Evolutionary conservation across 75 land plant genomes (phyloP), one percentile per base, ranked within the genome.

Genomic region (Cupressus sempervirens): DNA sequence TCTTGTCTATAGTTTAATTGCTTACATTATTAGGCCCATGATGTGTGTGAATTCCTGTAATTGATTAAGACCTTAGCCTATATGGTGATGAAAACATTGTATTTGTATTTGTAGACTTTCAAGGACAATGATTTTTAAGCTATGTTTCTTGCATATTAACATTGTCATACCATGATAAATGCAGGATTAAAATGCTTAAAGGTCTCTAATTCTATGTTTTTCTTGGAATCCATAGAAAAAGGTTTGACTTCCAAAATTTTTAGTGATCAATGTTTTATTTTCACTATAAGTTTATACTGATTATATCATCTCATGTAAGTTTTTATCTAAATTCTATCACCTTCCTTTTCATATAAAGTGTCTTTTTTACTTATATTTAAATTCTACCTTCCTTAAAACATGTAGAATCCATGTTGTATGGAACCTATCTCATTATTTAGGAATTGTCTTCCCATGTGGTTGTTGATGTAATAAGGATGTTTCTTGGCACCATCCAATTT

Each of bases 31-130:
- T 1, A 20, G 5, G 48, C 50, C n/a, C n/a, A 40, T n/a, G 48
- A 38, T 45, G 50, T 30, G 3, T 43, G n/a, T 43, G 18, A 7
- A 38, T 76, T 76, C 23, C 8, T 38, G 6, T 40, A 20, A 0
- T 75, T 38, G 16, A 36, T 20, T 38, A 76, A 48, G 23, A 76
- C 20, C 18, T 16, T 9, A 40, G 41, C 41, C 7, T 76, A 75
- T 15, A 5, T 36, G 16, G 23, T 36, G 0, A 20, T 76, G 9
- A n/a, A 12, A 41, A 45, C 30, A 9, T 45, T 45, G 43, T 30
- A 79, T 79, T 79, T 79, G 18, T 79, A 70, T 35, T 32, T 72
- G 74, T 16, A 30, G 11, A n/a, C 15, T 79, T 79, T n/a, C 81
- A 79, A 79, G 81, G 45, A n/a, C 45, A 45, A 14, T 45, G 43